Percentiles rank a stretch among this genome's conserved stretches.
Evolutionary conservation across 1,284 basidiomycete genomes (phyloP).

Genomic region (Ustilago sp.): DNA sequence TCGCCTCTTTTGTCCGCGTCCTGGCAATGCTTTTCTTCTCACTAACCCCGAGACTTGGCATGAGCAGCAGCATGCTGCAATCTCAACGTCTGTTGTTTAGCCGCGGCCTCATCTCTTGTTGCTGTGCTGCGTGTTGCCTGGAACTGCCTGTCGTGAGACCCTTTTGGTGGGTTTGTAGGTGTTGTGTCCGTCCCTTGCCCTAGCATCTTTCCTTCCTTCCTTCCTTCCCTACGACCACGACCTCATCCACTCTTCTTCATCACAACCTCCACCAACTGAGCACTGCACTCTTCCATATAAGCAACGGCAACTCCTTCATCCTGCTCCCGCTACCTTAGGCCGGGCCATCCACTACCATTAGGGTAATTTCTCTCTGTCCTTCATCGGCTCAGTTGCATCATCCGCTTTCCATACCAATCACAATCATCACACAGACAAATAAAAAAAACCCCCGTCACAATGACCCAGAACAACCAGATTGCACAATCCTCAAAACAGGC

Average conservation of each 20-base stretch:
- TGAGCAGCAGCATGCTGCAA: not conserved
- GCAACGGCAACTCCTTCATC: not conserved
- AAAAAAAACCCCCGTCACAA: conserved; percentile 9
- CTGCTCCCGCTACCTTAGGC: not conserved
- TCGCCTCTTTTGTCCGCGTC: not conserved
- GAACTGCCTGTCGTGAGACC: not conserved
- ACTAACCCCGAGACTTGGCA: conserved; percentile 11
- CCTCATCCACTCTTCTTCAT: conserved; percentile 9
- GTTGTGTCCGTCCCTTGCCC: not conserved
- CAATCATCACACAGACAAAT: not conserved
- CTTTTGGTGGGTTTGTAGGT: conserved; percentile 7
- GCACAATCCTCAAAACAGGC: conserved; percentile 51
- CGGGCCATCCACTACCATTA: too few relatives aligned
- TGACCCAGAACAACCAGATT: conserved; percentile 34
- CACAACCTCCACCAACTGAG: not conserved
- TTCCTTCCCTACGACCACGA: conserved; percentile 9
- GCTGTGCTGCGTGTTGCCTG: not conserved
- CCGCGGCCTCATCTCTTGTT: conserved; percentile 2
- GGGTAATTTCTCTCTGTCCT: too few relatives aligned
- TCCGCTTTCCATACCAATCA: not conserved
- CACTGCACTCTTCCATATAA: not conserved
- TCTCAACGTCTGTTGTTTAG: conserved; percentile 5
- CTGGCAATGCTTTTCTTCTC: conserved; percentile 1
- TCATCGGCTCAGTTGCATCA: too few relatives aligned
- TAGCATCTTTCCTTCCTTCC: not conserved